phyloP scores from a whole-genome alignment of 768 basidiomycete species.

The Butyriboletus loyo region DNA sequence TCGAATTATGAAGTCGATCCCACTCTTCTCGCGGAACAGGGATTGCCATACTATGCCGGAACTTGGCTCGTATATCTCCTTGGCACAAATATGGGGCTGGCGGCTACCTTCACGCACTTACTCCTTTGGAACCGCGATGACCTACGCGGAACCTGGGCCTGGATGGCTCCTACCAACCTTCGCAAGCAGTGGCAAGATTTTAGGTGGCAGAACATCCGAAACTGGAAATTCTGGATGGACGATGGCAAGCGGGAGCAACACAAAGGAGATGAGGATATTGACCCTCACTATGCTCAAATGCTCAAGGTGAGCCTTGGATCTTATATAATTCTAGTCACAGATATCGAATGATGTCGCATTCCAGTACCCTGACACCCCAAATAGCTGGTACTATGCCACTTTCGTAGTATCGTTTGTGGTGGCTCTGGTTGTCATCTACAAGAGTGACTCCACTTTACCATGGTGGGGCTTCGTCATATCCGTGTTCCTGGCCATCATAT shows the following conservation, averaged over 20 bases:
- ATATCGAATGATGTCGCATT: not conserved
- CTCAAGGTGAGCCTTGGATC: constrained; percentile 23
- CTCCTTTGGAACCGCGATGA: constrained; percentile 53
- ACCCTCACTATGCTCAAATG: constrained; percentile 60
- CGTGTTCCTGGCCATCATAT: constrained; percentile 48
- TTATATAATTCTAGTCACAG: constrained; percentile 14
- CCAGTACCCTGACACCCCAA: constrained; percentile 34
- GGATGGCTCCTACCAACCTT: constrained; percentile 38
- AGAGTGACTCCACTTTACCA: constrained; percentile 50
- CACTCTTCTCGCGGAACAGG: constrained; percentile 44
- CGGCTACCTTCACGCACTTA: constrained; percentile 49
- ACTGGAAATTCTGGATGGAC: constrained; percentile 38
- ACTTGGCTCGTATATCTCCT: constrained; percentile 24
- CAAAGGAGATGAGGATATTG: constrained; percentile 40
- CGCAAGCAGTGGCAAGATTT: constrained; percentile 21
- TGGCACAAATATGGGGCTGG: constrained; percentile 29
- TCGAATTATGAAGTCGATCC: constrained; percentile 50
- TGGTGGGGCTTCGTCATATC: constrained; percentile 59
- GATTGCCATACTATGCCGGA: constrained; percentile 30
- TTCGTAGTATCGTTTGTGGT: constrained; percentile 39
- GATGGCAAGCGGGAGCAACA: constrained; percentile 20
- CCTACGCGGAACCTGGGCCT: constrained; percentile 44
- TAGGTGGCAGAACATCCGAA: constrained; percentile 32
- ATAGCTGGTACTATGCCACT: constrained; percentile 32
- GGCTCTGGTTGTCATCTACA: constrained; percentile 54